Percentiles rank a stretch among this genome's conserved stretches.
Conservation (phyloP, 768 basidiomycete genomes). For the Solioccasus polychromus region DNA sequence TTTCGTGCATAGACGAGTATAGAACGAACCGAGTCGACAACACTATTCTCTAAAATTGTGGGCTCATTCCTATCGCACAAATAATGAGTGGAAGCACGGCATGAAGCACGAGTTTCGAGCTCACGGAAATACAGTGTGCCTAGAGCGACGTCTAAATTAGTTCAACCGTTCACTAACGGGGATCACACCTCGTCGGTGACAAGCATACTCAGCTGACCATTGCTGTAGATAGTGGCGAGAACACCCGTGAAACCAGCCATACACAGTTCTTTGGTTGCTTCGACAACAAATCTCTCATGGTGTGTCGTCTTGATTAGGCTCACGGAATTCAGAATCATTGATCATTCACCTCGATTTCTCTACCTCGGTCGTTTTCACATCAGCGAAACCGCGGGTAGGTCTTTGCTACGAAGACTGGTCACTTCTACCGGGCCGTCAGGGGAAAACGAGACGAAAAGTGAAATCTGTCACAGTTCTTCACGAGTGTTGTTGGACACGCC, state of each 20-base stretch:
- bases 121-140: constrained; percentile 83
- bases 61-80: constrained; percentile 68
- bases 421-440: constrained; percentile 48
- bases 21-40: constrained; percentile 65
- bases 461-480: constrained; percentile 69
- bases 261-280: constrained; percentile 53
- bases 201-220: constrained; percentile 62
- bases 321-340: too few relatives aligned
- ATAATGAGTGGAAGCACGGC: background rate
- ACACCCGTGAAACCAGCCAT: constrained; percentile 50
- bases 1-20: constrained; percentile 97
- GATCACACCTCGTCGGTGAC: constrained; percentile 74
- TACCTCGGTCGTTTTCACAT: constrained; percentile 59
- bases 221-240: constrained; percentile 49
- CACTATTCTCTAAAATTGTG: constrained; percentile 79
- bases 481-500: constrained; percentile 52
- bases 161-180: background rate
- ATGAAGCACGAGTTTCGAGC: constrained; percentile 12
- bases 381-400: constrained; percentile 57
- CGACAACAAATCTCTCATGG: constrained; percentile 57
- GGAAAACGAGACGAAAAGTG: background rate
- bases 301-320: constrained; percentile 51
- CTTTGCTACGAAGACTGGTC: constrained; percentile 49
- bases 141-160: constrained; percentile 25
- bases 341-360: constrained; percentile 66